phyloP scores from a whole-genome alignment of 345 rosid species.

The Lumnitzera racemosa region DNA sequence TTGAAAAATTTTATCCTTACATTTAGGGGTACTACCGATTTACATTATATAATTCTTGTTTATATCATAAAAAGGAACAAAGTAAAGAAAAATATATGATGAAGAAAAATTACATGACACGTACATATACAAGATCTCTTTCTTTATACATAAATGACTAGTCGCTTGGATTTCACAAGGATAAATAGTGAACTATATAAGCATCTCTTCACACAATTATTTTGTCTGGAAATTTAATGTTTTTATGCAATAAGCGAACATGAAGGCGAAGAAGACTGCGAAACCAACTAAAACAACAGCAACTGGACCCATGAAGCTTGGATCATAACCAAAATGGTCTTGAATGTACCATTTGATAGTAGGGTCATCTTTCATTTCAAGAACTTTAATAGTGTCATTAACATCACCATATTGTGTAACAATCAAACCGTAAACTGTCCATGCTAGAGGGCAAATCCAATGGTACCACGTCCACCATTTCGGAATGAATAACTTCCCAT shows the following conservation, averaged over 20 bases:
- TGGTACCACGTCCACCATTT: conserved; percentile 48
- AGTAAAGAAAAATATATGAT: too few species aligned
- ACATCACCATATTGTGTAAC: conserved; percentile 17
- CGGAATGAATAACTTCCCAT: conserved; percentile 1
- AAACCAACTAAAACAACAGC: conserved; percentile 28
- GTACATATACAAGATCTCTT: too few species aligned
- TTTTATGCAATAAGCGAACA: conserved; percentile 14
- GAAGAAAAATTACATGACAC: too few species aligned
- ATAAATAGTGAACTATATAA: too few species aligned
- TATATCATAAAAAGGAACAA: too few species aligned
- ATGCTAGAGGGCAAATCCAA: conserved; percentile 30
- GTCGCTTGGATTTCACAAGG: too few species aligned
- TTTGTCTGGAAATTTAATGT: conserved; percentile 13
- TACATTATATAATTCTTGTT: too few species aligned
- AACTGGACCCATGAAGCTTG: conserved; percentile 25
- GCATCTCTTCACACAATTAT: not conserved
- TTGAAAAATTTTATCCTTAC: too few species aligned
- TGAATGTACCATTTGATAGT: conserved; percentile 12
- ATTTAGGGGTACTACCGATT: too few species aligned
- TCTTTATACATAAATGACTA: too few species aligned
- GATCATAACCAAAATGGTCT: conserved; percentile 10
- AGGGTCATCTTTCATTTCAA: not conserved
- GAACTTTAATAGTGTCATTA: not conserved
- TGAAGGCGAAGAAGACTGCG: conserved; percentile 17
- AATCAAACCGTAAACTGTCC: conserved; percentile 20